A percentile compares a stretch with the other conserved stretches of the same genome.
Evolutionary conservation across 2,329 filamentous ascomycete species (phyloP).

Genomic region (Apiospora saccharicola): DNA sequence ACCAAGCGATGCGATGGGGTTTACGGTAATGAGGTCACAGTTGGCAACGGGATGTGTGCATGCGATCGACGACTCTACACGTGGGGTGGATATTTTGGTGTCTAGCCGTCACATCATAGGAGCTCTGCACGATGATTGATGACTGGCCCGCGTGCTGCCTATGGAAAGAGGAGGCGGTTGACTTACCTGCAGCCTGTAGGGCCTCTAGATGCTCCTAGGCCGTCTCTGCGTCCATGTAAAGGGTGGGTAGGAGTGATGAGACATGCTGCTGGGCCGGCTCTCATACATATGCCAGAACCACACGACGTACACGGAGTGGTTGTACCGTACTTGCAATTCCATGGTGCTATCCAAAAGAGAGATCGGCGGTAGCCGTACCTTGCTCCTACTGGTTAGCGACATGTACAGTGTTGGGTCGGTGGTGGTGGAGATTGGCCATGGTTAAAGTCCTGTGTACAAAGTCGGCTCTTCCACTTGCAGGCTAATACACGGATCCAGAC

Average conservation of each 20-base stretch:
- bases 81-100: constrained; percentile 12
- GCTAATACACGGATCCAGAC: constrained; percentile 12
- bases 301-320: constrained; percentile 14
- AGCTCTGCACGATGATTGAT: constrained; percentile 12
- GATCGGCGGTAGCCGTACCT: constrained; percentile 23
- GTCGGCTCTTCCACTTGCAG: constrained; percentile 8
- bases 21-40: constrained; percentile 12
- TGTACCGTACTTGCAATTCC: constrained; percentile 2
- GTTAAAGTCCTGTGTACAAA: constrained; percentile 22
- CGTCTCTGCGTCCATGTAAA: constrained; percentile 1
- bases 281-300: constrained; percentile 21
- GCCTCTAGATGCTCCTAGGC: constrained; percentile 2
- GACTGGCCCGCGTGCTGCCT: constrained; percentile 13
- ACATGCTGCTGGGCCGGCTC: constrained; percentile 14
- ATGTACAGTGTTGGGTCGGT: constrained; percentile 10
- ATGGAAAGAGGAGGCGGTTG: constrained; percentile 12
- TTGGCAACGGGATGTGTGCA: constrained; percentile 14
- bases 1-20: constrained; percentile 8
- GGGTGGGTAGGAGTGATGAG: constrained; percentile 12
- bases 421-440: constrained; percentile 18
- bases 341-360: constrained; percentile 18
- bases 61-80: constrained; percentile 14
- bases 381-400: constrained; percentile 17
- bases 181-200: constrained; percentile 9
- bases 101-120: constrained; percentile 19